Percentiles rank a stretch among this genome's conserved stretches.
Conservation (phyloP, 2,329 filamentous ascomycete species). For the Ilyonectria destructans region DNA sequence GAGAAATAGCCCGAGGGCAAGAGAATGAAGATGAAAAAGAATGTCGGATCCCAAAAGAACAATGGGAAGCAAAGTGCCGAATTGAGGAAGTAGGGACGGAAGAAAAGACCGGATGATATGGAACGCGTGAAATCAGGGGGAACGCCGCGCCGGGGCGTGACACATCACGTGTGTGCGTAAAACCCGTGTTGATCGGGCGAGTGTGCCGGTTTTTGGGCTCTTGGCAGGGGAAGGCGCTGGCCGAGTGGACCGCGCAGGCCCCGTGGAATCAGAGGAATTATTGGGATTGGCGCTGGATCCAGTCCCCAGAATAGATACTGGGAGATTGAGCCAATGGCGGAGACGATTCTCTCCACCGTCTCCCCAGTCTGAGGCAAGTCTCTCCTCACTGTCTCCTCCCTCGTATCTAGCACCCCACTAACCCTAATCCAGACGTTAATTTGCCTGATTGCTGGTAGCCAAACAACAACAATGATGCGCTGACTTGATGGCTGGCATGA, state of each 20-base stretch:
- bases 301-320: conserved; percentile 44
- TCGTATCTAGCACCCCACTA: conserved; percentile 38
- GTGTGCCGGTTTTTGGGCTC: conserved; percentile 40
- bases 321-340: conserved; percentile 37
- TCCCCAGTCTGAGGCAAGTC: conserved; percentile 38
- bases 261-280: conserved; percentile 26
- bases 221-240: conserved; percentile 43
- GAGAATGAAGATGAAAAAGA: conserved; percentile 47
- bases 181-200: conserved; percentile 28
- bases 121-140: conserved; percentile 48
- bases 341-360: conserved; percentile 27
- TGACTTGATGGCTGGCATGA: conserved; percentile 8
- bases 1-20: conserved; percentile 39
- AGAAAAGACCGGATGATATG: conserved; percentile 28
- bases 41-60: conserved; percentile 40
- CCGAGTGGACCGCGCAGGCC: conserved; percentile 30
- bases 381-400: conserved; percentile 41
- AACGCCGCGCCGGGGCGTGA: conserved; percentile 28
- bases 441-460: conserved; percentile 40
- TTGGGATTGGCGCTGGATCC: conserved; percentile 34
- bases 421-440: conserved; percentile 39
- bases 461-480: conserved; percentile 25
- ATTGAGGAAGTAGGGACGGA: conserved; percentile 9
- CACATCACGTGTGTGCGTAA: conserved; percentile 41
- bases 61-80: conserved; percentile 27